Conservation (phyloP, 495 filamentous ascomycete species). For the Evansstolkia leycettana region DNA sequence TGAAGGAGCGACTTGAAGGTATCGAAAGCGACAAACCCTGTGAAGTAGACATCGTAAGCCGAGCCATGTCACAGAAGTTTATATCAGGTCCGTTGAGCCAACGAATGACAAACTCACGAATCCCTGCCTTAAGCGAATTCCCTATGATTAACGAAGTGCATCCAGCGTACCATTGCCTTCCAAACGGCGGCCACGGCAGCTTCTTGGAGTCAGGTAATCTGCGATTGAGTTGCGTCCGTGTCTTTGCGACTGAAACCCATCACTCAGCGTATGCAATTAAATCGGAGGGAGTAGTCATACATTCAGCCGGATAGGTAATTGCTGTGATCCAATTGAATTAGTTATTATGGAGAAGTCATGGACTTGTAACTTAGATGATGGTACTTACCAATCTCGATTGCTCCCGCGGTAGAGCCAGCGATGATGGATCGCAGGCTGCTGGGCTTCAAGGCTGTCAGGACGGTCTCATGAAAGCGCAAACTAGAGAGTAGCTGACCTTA, state of each 20-base stretch:
- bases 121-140: slow-evolving; percentile 90
- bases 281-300: slow-evolving; percentile 29
- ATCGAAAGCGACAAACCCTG: slow-evolving; percentile 94
- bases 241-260: slow-evolving; percentile 65
- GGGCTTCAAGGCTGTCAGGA: slow-evolving; percentile 32
- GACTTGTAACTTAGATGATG: too few species aligned
- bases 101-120: slow-evolving; percentile 45
- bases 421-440: slow-evolving; percentile 76
- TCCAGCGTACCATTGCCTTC: slow-evolving; percentile 90
- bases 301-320: slow-evolving; percentile 97
- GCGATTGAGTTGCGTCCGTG: slow-evolving; percentile 84
- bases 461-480: too few species aligned
- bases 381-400: slow-evolving; percentile 78
- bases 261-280: slow-evolving; percentile 7
- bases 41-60: background rate
- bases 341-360: too few species aligned
- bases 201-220: slow-evolving; percentile 68
- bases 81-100: too few species aligned
- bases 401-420: slow-evolving; percentile 81
- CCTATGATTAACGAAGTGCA: slow-evolving; percentile 96
- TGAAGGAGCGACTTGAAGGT: slow-evolving; percentile 72
- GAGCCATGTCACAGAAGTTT: too few species aligned
- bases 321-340: slow-evolving; percentile 36
- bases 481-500: slow-evolving; percentile 22
- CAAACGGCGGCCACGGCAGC: slow-evolving; percentile 93